Conservation (phyloP, 768 basidiomycete species). For the Podaxis carcinomalis region DNA sequence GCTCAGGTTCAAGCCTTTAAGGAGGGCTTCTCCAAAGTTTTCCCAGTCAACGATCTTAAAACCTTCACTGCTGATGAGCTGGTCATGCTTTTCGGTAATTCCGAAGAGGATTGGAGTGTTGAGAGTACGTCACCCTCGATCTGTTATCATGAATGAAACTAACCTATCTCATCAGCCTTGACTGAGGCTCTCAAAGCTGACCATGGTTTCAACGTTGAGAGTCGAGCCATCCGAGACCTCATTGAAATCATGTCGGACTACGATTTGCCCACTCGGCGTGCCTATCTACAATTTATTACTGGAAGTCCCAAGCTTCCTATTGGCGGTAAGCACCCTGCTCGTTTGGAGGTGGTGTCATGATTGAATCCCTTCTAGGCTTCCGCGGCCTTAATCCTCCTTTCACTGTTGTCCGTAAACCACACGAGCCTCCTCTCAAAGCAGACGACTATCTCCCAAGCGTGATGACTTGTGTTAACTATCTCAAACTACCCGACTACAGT, state of each 20-base stretch:
- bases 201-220: slow-evolving; percentile 96
- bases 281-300: slow-evolving; percentile 94
- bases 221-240: slow-evolving; percentile 83
- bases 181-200: slow-evolving; percentile 92
- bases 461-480: slow-evolving; percentile 97
- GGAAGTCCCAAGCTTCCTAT: slow-evolving; percentile 96
- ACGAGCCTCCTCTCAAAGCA: slow-evolving; percentile 84
- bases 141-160: slow-evolving; percentile 1
- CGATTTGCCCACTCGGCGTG: slow-evolving; percentile 68
- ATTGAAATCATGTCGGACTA: slow-evolving; percentile 84
- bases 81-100: slow-evolving; percentile 93
- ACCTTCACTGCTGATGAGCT: slow-evolving; percentile 94
- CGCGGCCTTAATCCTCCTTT: slow-evolving; percentile 89
- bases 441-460: slow-evolving; percentile 96
- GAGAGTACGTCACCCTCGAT: slow-evolving; percentile 61
- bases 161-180: slow-evolving; percentile 50
- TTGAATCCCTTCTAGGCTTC: slow-evolving; percentile 58
- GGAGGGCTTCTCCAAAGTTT: slow-evolving; percentile 94
- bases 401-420: slow-evolving; percentile 96
- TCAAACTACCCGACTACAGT: slow-evolving; percentile 96
- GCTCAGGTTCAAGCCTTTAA: slow-evolving; percentile 87
- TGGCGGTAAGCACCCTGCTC: slow-evolving; percentile 58
- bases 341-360: not conserved
- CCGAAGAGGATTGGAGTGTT: slow-evolving; percentile 94
- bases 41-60: slow-evolving; percentile 86